Evolutionary conservation across 371 early-diverging fungal species (phyloP), one percentile per base, ranked within the genome.

Genomic region (Blakeslea trispora): DNA sequence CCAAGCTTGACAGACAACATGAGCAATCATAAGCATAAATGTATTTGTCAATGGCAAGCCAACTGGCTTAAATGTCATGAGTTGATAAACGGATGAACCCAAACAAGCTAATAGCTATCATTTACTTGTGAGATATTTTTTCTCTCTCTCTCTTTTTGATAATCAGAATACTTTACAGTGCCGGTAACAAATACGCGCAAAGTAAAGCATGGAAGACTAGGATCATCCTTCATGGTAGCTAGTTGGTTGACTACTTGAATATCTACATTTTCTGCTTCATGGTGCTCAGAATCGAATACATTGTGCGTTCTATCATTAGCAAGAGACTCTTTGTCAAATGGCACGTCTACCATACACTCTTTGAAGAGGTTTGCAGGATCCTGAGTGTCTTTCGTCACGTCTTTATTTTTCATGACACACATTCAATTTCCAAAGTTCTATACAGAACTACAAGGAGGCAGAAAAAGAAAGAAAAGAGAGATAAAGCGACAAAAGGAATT

Each of bases 31-130:
- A 3, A 77, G 45, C 72, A 77, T 66, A 17, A 77, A 77, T 2
- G 68, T 69, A 45, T 72, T 68, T 11, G 74, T 71, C 0, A 77
- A 48, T 3, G 75, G 61, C 13, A 72, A 41, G 2, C 64, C 64
- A 2, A 77, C 74, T 1, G 78, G 78, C 44, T 77, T 77, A 47
- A 77, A 77, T 1, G 58, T 17, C 71, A 74, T 74, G 0, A 77
- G 57, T 23, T 77, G 78, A 43, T 58, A 54, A 3, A 77, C 71
- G 1, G 78, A 69, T 4, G 78, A 66, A 50, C 72, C 66, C 14
- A 77, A 50, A 53, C 62, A 62, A 19, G 69, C 68, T 13, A 78
- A 57, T 8, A 69, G 13, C 77, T 77, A 22, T 8, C 24, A 15
- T n/a, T 19, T 9, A 34, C n/a, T 53, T 18, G 17, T 15, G 17